Conservation (phyloP, 257 asterid species). For the Osmanthus fragrans region DNA sequence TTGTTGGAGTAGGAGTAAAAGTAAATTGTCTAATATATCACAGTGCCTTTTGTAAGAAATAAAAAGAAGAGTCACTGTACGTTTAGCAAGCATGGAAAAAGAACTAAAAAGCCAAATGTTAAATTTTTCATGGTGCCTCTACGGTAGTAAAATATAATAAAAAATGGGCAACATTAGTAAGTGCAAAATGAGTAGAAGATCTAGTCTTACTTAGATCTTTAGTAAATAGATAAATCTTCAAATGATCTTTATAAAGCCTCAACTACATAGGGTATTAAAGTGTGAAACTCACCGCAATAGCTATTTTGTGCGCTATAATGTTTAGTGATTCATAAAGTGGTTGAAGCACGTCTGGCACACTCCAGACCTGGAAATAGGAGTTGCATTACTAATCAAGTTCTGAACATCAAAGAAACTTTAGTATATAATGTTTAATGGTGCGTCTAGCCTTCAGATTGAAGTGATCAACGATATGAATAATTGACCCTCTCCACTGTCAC, state of each 20-base stretch:
- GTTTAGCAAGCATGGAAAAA: background rate
- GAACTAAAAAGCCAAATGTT: no score
- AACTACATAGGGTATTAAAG: constrained; percentile 5
- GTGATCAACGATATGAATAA: constrained; percentile 97
- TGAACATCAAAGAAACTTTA: background rate
- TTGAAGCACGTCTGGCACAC: constrained; percentile 92
- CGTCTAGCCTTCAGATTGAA: constrained; percentile 67
- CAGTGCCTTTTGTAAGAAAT: background rate
- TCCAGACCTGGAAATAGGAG: constrained; percentile 71
- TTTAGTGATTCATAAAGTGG: constrained; percentile 64
- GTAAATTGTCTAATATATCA: constrained; percentile 45
- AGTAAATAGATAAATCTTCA: background rate
- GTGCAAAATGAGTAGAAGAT: background rate
- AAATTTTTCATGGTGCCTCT: background rate
- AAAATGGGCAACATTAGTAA: background rate
- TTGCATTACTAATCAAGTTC: constrained; percentile 1
- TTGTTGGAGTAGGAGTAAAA: no score
- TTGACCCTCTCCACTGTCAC: constrained; percentile 99
- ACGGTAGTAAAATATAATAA: background rate
- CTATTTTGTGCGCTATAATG: constrained; percentile 79
- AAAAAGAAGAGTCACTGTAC: background rate
- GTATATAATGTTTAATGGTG: background rate
- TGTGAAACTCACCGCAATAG: constrained; percentile 17
- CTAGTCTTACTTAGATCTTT: no score
- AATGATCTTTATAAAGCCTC: background rate